Conservation (phyloP, 805 yeast species). For the Millerozyma miso region DNA sequence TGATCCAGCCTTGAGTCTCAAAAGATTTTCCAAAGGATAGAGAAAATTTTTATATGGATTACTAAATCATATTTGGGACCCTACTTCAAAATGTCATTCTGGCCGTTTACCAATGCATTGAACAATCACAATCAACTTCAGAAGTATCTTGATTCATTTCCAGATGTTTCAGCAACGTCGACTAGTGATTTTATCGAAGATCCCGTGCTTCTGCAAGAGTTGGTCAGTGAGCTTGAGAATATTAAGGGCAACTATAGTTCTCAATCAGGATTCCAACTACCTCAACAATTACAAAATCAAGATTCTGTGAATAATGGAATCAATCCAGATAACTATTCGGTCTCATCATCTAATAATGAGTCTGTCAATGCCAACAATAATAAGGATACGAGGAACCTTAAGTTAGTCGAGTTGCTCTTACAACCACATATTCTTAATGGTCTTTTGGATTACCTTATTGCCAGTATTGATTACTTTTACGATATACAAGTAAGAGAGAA, state of each 20-base stretch:
- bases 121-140: slow-evolving; percentile 36
- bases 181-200: slow-evolving; percentile 33
- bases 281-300: slow-evolving; percentile 18
- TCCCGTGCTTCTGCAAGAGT: slow-evolving; percentile 31
- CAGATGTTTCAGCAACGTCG: slow-evolving; percentile 26
- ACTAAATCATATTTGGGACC: neutral
- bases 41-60: too few species aligned
- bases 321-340: slow-evolving; percentile 28
- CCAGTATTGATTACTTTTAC: slow-evolving; percentile 43
- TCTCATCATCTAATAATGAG: slow-evolving; percentile 32
- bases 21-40: neutral
- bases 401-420: slow-evolving; percentile 72
- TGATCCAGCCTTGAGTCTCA: neutral
- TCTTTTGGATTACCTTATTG: slow-evolving; percentile 63
- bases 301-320: slow-evolving; percentile 4
- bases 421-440: slow-evolving; percentile 70
- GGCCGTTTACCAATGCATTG: slow-evolving; percentile 41
- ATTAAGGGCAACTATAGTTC: slow-evolving; percentile 33
- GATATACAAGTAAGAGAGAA: slow-evolving; percentile 21
- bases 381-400: slow-evolving; percentile 39
- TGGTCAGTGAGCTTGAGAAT: slow-evolving; percentile 33
- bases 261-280: slow-evolving; percentile 23
- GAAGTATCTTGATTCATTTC: slow-evolving; percentile 35
- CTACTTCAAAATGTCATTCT: slow-evolving; percentile 37
- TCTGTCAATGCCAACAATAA: slow-evolving; percentile 13